Conservation (phyloP, 768 basidiomycete genomes). For the Amanita pseudoporphyria region DNA sequence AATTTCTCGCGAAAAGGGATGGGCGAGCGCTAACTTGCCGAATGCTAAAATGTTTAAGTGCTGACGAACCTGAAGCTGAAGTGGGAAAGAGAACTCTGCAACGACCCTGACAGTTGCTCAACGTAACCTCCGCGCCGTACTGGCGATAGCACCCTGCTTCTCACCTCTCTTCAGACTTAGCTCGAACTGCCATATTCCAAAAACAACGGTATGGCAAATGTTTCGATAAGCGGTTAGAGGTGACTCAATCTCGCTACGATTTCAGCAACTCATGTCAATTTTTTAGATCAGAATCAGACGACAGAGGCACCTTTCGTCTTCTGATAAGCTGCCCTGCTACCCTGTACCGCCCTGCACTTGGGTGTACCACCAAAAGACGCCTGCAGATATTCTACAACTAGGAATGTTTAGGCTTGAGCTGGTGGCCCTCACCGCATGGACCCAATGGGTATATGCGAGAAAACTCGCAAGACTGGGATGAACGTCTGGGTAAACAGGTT, state of each 20-base stretch:
- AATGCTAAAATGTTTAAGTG: no score
- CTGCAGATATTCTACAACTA: no score
- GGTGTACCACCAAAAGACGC: constrained; percentile 3
- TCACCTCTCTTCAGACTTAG: no score
- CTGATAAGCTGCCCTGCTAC: constrained; percentile 8
- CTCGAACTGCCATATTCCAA: not conserved
- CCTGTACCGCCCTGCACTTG: constrained; percentile 8
- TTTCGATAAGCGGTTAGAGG: not conserved
- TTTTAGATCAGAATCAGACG: not conserved
- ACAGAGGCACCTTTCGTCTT: not conserved
- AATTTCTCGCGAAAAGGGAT: no score
- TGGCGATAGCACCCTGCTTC: no score
- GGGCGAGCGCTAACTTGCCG: no score
- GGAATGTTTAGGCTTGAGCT: no score
- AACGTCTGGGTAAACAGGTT: not conserved
- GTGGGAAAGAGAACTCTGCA: no score
- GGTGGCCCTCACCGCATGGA: not conserved
- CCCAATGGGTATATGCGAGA: not conserved
- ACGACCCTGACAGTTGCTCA: no score
- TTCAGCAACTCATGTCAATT: not conserved
- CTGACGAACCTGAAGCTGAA: no score
- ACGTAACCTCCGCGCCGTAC: no score
- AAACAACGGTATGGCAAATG: no score
- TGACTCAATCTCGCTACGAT: not conserved
- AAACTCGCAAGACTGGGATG: not conserved